Evolutionary conservation across 2,329 filamentous ascomycete species (phyloP).

Genomic region (Apiospora pterosperma): DNA sequence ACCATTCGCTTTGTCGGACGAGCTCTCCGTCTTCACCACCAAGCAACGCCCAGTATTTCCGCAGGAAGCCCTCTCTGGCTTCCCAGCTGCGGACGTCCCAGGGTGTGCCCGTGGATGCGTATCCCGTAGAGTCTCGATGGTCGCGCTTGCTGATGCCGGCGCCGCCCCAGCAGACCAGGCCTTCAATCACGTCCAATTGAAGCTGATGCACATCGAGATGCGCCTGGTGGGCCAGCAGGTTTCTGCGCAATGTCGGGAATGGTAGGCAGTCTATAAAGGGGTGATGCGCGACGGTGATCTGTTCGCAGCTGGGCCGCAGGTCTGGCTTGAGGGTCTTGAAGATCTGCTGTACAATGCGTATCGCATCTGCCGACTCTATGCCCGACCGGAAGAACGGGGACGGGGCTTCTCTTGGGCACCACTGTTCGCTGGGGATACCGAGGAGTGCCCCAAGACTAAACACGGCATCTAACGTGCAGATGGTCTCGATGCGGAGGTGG

Average conservation of each 20-base stretch:
- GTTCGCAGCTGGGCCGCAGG: not conserved
- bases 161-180: not conserved
- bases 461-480: not conserved
- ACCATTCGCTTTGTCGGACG: not conserved
- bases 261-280: not conserved
- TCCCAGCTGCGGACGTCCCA: conserved; percentile 2
- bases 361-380: not conserved
- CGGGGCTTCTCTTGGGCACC: not conserved
- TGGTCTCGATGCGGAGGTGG: conserved; percentile 1
- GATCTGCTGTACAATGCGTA: not conserved
- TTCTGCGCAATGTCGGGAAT: not conserved
- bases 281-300: not conserved
- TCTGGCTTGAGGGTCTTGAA: not conserved
- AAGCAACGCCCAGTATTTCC: not conserved
- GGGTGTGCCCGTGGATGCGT: not conserved
- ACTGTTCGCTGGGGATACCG: not conserved
- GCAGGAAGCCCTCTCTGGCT: not conserved
- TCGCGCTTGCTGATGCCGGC: not conserved
- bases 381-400: conserved; percentile 1
- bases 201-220: not conserved
- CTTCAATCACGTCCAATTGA: not conserved
- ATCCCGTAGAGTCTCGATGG: not conserved
- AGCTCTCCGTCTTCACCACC: not conserved
- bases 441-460: not conserved
- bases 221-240: not conserved